Conservation (phyloP, 257 asterid species). For the Gentiana macrophylla region DNA sequence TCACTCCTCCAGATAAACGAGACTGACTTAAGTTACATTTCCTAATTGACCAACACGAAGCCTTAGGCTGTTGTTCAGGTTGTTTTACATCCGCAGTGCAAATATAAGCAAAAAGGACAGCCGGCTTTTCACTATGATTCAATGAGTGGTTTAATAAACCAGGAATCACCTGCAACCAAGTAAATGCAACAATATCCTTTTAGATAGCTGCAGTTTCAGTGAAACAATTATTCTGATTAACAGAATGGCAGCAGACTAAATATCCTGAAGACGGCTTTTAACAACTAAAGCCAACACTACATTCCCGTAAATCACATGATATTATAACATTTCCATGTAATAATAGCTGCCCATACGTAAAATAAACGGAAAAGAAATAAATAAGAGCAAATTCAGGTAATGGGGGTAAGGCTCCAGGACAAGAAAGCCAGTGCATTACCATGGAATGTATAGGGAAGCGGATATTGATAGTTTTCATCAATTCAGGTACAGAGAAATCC, state of each 20-base stretch:
- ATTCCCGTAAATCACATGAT: no score
- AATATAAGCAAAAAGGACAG: slow-evolving; percentile 49
- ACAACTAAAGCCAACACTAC: no score
- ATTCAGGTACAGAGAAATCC: slow-evolving; percentile 71
- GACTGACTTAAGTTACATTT: slow-evolving; percentile 68
- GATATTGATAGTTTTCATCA: slow-evolving; percentile 49
- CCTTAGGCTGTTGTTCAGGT: slow-evolving; percentile 11
- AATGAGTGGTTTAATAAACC: slow-evolving; percentile 30
- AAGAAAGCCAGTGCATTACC: slow-evolving; percentile 26
- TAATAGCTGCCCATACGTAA: no score
- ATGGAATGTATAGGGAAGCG: slow-evolving; percentile 57
- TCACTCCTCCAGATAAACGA: slow-evolving; percentile 50
- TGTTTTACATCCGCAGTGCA: slow-evolving; percentile 22
- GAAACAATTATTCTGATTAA: background rate
- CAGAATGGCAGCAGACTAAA: background rate
- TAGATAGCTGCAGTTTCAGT: background rate
- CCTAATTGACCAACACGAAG: slow-evolving; percentile 33
- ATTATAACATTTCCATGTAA: no score
- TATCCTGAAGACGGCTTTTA: no score
- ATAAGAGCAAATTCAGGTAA: background rate
- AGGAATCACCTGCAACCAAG: slow-evolving; percentile 67
- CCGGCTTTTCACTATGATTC: slow-evolving; percentile 27
- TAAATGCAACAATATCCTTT: background rate
- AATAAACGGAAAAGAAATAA: no score
- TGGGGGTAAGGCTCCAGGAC: background rate